Conservation (phyloP, 352 stramenopile species). For the Globisporangium nagaii region DNA sequence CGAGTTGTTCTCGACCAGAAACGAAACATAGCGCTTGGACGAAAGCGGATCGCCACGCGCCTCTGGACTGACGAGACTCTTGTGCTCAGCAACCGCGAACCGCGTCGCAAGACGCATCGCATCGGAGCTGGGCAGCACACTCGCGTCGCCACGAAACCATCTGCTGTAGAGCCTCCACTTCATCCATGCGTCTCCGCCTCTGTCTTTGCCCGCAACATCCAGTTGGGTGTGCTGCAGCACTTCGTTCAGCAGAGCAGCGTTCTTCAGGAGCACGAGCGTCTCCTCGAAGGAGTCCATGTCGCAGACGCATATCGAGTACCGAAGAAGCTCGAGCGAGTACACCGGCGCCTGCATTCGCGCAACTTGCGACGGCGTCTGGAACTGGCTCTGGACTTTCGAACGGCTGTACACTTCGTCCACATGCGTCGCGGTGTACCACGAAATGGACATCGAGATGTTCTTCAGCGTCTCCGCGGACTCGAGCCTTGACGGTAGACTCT, state of each 20-base stretch:
- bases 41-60: conserved; percentile 29
- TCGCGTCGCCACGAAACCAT: conserved; percentile 60
- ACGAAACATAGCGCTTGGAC: conserved; percentile 65
- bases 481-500: neutral
- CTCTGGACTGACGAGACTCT: conserved; percentile 17
- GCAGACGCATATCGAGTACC: conserved; percentile 60
- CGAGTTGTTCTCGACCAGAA: conserved; percentile 57
- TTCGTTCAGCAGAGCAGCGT: conserved; percentile 43
- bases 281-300: conserved; percentile 50
- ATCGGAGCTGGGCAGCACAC: conserved; percentile 36
- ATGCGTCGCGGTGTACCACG: conserved; percentile 47
- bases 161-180: conserved; percentile 34
- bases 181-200: neutral
- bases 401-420: conserved; percentile 45
- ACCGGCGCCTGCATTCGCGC: conserved; percentile 44
- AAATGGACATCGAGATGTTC: conserved; percentile 56
- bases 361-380: conserved; percentile 19
- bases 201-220: conserved; percentile 6
- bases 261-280: conserved; percentile 52
- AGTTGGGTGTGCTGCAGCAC: conserved; percentile 44
- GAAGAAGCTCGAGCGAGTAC: conserved; percentile 54
- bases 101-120: conserved; percentile 52
- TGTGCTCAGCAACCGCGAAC: conserved; percentile 58
- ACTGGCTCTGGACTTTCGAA: conserved; percentile 5
- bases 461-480: conserved; percentile 24